Conservation (phyloP, 192 early-diverging fungal species). For the Backusella mclennaniae region DNA sequence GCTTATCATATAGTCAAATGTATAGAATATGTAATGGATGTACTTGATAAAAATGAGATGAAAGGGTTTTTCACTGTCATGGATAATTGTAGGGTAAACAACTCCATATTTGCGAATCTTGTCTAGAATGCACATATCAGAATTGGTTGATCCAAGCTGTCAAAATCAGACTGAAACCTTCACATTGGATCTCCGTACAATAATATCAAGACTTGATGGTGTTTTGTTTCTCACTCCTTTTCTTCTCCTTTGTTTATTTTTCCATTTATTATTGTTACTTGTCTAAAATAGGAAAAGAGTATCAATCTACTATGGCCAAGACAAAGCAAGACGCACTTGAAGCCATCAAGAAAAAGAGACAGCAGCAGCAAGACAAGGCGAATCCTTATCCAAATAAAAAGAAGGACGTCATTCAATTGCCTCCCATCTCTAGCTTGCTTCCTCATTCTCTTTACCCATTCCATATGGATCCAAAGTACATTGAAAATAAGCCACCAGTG, state of each 20-base stretch:
- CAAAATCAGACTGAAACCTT: neutral
- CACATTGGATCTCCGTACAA: neutral
- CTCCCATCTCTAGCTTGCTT: neutral
- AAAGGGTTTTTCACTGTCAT: too few relatives aligned
- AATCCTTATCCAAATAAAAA: neutral
- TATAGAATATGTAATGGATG: too few relatives aligned
- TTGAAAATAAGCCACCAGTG: neutral
- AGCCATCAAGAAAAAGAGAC: neutral
- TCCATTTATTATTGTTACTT: neutral
- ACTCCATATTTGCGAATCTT: too few relatives aligned
- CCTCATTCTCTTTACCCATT: neutral
- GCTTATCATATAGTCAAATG: too few relatives aligned
- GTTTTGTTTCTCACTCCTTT: neutral
- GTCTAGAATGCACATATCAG: too few relatives aligned
- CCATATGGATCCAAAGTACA: neutral
- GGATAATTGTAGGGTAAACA: too few relatives aligned
- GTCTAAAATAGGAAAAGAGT: neutral
- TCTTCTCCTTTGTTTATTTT: neutral
- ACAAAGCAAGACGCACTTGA: neutral
- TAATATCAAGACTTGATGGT: neutral
- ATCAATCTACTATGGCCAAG: neutral
- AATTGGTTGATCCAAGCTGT: neutral
- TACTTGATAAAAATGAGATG: too few relatives aligned
- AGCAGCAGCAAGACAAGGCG: neutral
- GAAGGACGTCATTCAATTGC: neutral